These are phyloP conservation scores for Trametes coccinea DNA, from an alignment of 768 basidiomycete species.

Conservation along the genomic window DNA sequence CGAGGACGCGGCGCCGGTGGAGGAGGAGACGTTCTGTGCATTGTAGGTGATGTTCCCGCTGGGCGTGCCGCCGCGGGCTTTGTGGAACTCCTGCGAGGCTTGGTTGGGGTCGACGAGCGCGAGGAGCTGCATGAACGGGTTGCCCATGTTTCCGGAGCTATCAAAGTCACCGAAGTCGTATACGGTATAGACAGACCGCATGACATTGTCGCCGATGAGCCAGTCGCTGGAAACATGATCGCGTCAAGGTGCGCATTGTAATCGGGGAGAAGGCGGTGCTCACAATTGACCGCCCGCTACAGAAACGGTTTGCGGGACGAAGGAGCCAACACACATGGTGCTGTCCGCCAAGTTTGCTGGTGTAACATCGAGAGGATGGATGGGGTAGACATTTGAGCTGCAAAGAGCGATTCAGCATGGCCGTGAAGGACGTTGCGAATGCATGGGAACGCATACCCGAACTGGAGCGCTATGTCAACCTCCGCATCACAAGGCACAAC, in stretches of 20 bases:
- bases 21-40: constrained; percentile 41
- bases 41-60: constrained; percentile 70
- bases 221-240: constrained; percentile 56
- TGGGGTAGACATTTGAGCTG: constrained; percentile 72
- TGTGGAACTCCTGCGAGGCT: constrained; percentile 72
- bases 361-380: constrained; percentile 79
- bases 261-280: constrained; percentile 26
- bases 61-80: constrained; percentile 62
- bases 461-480: constrained; percentile 77
- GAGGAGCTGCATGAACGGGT: constrained; percentile 78
- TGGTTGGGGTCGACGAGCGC: constrained; percentile 66
- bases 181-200: constrained; percentile 79
- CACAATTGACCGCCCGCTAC: constrained; percentile 70
- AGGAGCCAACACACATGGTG: constrained; percentile 68
- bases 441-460: constrained; percentile 50
- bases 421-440: no score
- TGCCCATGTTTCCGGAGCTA: constrained; percentile 60
- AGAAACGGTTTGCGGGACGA: constrained; percentile 61
- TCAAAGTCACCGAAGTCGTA: constrained; percentile 86
- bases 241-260: background rate
- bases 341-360: constrained; percentile 47
- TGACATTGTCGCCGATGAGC: constrained; percentile 80
- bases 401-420: background rate
- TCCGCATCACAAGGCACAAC: constrained; percentile 71
- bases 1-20: constrained; percentile 32